phyloP scores from a whole-genome alignment of 306 rosid genomes.

The Vicia villosa region DNA sequence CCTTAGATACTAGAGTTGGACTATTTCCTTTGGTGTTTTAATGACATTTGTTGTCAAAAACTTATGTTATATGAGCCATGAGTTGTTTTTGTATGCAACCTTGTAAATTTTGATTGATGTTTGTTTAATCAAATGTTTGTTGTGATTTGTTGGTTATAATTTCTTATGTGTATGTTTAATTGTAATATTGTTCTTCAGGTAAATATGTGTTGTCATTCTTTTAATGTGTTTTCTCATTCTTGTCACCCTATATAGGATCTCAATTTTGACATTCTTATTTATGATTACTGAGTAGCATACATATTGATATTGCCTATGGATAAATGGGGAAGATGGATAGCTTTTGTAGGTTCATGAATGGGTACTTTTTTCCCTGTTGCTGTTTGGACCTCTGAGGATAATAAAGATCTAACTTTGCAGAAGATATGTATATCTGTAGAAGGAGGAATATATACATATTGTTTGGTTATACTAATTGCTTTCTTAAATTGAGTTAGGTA shows the following conservation, averaged over 20 bases:
- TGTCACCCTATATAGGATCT: not conserved
- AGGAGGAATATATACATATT: conserved; percentile 3
- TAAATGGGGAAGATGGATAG: conserved; percentile 5
- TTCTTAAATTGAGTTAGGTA: not conserved
- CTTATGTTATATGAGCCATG: not conserved
- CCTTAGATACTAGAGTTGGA: not conserved
- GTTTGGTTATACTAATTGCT: conserved; percentile 11
- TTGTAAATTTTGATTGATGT: not conserved
- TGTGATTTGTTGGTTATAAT: not conserved
- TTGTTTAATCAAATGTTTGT: not conserved
- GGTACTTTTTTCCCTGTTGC: conserved; percentile 12
- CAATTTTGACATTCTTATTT: not conserved
- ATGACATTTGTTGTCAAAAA: no score
- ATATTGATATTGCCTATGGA: not conserved
- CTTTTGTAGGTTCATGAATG: conserved; percentile 21
- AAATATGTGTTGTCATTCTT: not conserved
- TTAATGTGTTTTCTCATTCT: not conserved
- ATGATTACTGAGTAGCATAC: conserved; percentile 7
- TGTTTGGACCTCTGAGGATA: conserved; percentile 25
- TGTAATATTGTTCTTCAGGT: not conserved
- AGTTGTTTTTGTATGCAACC: not conserved
- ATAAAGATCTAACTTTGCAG: conserved; percentile 9
- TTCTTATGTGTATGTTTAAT: not conserved
- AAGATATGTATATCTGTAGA: not conserved
- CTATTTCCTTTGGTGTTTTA: not conserved